Base-by-base conservation (phyloP, 345 rosid species). In the Ricinus communis region DNA sequence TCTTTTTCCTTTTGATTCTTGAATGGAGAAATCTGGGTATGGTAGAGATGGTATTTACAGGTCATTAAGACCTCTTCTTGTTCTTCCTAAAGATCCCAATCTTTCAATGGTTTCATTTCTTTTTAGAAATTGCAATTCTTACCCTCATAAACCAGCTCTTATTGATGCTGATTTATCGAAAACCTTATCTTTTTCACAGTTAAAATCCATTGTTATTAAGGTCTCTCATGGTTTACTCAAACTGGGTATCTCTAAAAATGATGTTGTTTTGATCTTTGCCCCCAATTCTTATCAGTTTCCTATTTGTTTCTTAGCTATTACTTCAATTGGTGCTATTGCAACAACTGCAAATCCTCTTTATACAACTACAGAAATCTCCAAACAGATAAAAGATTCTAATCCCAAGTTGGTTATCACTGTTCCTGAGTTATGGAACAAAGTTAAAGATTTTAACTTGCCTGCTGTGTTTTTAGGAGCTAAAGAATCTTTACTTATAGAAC, bases 21-120 rank as follows among this genome's bases (percentile, higher is more conserved):
- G 30, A 1, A 90, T 92, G 97, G 97, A 90, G 82, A 91, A 72
- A 81, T 92, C 96, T 71, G 93, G 97, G 53, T 94, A 84, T 24
- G 95, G 97, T 54, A 84, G 92, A 51, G 96, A 94, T 76, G 90
- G 93, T 0, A 83, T 94, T 7, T 91, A 79, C 90, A 75, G 97
- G 71, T 90, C 97, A 8, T 81, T 87, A 27, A 86, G 96, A 65
- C 96, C 97, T 0, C 71, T 77, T 0, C 56, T 87, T 15, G 31
- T 75, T 52, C 80, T 92, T 6, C 96, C 96, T 40, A 84, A 78
- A 65, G 86, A 89, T 14, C 89, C 93, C 16, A 86, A 89, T 74
- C 71, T 82, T 30, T 89, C 97, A 0, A 55, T 89, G 81, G 87
- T 86, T 74, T 65, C 88, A 4, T 87, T 82, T 81, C 79, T 89